Evolutionary conservation across 2,329 filamentous ascomycete species (phyloP), one percentile per base, ranked within the genome.

Genomic region (Diplodia sapinea): DNA sequence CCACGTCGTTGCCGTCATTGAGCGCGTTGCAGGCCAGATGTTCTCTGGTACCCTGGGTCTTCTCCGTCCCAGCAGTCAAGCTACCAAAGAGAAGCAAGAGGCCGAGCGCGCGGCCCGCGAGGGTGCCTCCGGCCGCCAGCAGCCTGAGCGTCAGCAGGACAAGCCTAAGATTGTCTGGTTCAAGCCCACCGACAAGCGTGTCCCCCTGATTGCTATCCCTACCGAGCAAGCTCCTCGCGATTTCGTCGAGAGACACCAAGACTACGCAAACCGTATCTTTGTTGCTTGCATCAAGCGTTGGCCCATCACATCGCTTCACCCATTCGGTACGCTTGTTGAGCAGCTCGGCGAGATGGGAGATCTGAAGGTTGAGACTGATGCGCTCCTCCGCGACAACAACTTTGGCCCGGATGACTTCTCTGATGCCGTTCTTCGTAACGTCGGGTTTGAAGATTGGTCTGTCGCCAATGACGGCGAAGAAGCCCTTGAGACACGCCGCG

Each of bases 101-200:
- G 95, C 95, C 54, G 95, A 99, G 83, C 89, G 95, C 70, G 91
- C 92, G 72, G 93, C 94, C 73, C 90, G 94, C 73, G 94, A 98
- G 77, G 94, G 94, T 70, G 86, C 84, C 71, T 86, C 86, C 65
- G 89, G 91, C 70, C 87, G 86, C 69, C 87, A 89, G 65, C 89
- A 95, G 71, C 92, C 94, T 70, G 89, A 91, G 71, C 92, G 94
- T 65, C 88, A 92, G 70, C 93, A 96, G 78, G 95, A 99, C 71
- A 97, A 97, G 82, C 95, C 95, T 70, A 99, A 99, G 88, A 99
- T 99, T 81, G 95, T 99, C 51, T 99, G 95, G 95, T 99, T 99
- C 84, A 99, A 99, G 85, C 95, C 95, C 68, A 99, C 95, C 1
- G 95, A 99, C 82, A 98, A 99, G 87, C 93, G 95, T 76, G 95